Evolutionary conservation across 2,329 filamentous ascomycete genomes (phyloP).

Genomic region (Amauroascus niger): DNA sequence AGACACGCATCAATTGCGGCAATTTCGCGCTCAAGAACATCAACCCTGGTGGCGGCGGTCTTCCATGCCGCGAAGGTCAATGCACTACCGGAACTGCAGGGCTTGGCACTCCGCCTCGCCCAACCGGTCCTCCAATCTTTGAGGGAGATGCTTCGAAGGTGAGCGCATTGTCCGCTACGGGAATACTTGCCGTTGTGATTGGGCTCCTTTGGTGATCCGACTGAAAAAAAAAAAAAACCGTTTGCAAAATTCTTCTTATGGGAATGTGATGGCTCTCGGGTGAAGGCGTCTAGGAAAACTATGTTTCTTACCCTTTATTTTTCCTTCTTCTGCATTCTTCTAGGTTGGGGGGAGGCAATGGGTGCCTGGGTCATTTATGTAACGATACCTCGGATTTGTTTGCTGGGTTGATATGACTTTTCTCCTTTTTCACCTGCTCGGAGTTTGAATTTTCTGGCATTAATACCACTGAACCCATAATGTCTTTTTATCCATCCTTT

Average conservation of each 20-base stretch:
- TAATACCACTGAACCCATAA: conserved; percentile 3
- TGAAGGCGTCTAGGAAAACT: background rate
- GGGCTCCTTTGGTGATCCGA: conserved; percentile 4
- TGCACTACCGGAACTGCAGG: background rate
- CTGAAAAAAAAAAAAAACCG: background rate
- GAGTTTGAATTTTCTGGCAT: background rate
- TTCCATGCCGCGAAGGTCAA: background rate
- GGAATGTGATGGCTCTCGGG: background rate
- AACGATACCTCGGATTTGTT: background rate
- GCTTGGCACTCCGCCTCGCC: background rate
- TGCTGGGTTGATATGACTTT: background rate
- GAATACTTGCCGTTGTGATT: conserved; percentile 5
- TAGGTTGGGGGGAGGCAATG: background rate
- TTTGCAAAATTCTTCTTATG: background rate
- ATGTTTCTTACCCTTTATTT: background rate
- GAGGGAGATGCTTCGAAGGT: conserved; percentile 7
- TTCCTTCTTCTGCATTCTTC: background rate
- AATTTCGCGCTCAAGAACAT: conserved; percentile 37
- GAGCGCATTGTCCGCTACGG: conserved; percentile 7
- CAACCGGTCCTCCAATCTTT: conserved; percentile 6
- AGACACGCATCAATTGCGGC: conserved; percentile 47
- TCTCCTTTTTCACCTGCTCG: background rate
- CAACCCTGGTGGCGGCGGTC: background rate
- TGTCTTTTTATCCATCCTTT: background rate
- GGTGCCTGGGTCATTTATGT: background rate